Base-by-base conservation (phyloP, 2,329 filamentous ascomycete genomes). In the Endoconidiophora laricicola region DNA sequence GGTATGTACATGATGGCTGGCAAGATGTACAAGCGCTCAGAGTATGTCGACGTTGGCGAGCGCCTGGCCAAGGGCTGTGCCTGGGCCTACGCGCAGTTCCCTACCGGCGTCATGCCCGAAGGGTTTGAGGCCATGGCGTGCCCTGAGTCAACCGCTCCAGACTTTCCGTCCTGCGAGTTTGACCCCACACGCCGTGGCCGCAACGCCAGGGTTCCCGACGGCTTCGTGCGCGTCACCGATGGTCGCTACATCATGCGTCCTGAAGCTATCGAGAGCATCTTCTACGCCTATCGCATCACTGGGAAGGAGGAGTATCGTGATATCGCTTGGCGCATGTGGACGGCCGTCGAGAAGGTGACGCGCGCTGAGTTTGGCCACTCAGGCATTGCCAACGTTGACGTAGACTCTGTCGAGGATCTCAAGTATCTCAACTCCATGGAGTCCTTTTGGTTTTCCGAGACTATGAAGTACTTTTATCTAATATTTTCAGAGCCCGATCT, bases 391-490 rank as follows among this genome's bases (percentile, higher is more conserved):
- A 53, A 55, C 38, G 68, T 66, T 9, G 48, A 51, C 14, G 29
- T 74, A 4, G 58, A 58, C 10, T 56, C 58, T 23, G 58, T 60
- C 4, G 61, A 61, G 16, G 56, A 59, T 46, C 59, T 63, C 1
- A 54, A 66, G 41, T 63, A 65, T 52, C 61, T 66, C 36, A 79
- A 86, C 57, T 73, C 72, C n/a, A 80, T 81, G 76, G 76, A 84
- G 63, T 81, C 74, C 54, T 85, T 83, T 57, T 86, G 81, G 78
- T 65, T 81, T 57, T 76, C 77, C 0, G 81, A 86, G 65, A 86
- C 81, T 14, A 63, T 86, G 53, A 86, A 85, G 63, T 86, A 86
- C 55, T 84, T 84, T 51, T 86, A 81, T 56, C 61, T 86, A 46
- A 72, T 85, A 24, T 86, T 85, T 56, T 76, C 74, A 20, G 72